Base-by-base conservation (phyloP, 148 eudicot species). In the Nyssa sinensis region DNA sequence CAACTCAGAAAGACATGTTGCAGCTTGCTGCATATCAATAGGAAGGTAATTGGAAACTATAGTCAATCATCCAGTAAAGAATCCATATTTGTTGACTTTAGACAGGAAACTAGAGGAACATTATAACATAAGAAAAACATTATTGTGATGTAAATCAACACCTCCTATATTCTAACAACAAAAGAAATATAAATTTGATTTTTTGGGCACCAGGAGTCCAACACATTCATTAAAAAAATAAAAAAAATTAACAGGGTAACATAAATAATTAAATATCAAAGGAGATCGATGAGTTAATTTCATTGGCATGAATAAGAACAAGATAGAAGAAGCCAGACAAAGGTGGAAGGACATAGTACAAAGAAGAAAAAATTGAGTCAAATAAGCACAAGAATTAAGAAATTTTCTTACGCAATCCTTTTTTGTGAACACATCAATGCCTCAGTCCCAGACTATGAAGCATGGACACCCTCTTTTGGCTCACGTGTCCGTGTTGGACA, bases 1-100 rank as follows among this genome's bases (percentile, higher is more conserved):
- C 84, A 95, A 31, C 47, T 91, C 97, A 25, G 97, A 84, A 39
- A 95, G 97, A 64, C 87, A 78, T 41, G 87, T 64, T 66, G 82
- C 78, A 61, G 93, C 93, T 86, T 89, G 93, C 99, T 95, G 97
- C 78, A 71, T 49, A 64, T 55, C 62, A 70, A 76, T 64, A 35
- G 8, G 39, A 66, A 57, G 3, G 39, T 10, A 58, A n/a, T 37
- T 64, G 53, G 17, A 10, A 53, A 62, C n/a, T 51, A 78, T 28
- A 24, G 67, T 67, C 33, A 23, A 71, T n/a, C 72, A 64, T 58
- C 34, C n/a, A 47, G 31, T 62, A n/a, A 62, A 63, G 30, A 21
- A 32, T n/a, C 12, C 35, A 25, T 7, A 32, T 30, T 19, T 31
- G 39, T 28, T 59, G 62, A 44, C 63, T 34, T 67, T n/a, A 57